A percentile compares a stretch with the other conserved stretches of the same genome.
Conservation (phyloP, 2,329 filamentous ascomycete genomes). For the Pseudocercospora fijiensis region DNA sequence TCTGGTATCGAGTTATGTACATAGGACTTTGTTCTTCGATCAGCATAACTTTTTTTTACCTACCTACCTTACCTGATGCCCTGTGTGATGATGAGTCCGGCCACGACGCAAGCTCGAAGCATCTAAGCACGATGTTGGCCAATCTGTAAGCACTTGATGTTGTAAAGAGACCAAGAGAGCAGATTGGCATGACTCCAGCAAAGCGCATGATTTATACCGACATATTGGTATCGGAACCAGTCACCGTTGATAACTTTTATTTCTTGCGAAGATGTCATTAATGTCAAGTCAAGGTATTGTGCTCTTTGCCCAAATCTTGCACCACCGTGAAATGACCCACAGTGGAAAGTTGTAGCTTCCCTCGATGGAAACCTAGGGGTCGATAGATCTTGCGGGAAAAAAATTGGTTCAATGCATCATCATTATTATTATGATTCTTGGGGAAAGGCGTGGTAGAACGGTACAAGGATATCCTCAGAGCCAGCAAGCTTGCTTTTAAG, state of each 20-base stretch:
- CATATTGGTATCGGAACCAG: constrained; percentile 43
- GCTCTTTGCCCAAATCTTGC: constrained; percentile 48
- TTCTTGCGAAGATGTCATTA: constrained; percentile 29
- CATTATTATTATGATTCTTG: background rate
- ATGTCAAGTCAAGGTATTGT: constrained; percentile 53
- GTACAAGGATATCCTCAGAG: too few relatives aligned
- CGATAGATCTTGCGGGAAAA: constrained; percentile 41
- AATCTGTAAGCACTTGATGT: constrained; percentile 61
- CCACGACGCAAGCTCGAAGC: constrained; percentile 45
- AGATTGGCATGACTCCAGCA: constrained; percentile 40
- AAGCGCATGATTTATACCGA: constrained; percentile 48
- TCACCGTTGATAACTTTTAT: constrained; percentile 38
- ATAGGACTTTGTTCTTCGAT: background rate
- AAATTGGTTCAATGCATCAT: background rate
- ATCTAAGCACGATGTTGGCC: constrained; percentile 65
- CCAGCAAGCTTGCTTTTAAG: too few relatives aligned
- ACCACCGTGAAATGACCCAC: constrained; percentile 38
- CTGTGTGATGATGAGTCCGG: constrained; percentile 2
- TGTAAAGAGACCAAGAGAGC: constrained; percentile 45
- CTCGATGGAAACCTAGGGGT: constrained; percentile 55
- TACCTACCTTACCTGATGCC: constrained; percentile 1
- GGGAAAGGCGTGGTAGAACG: constrained; percentile 1
- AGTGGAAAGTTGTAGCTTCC: constrained; percentile 58
- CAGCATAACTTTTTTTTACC: too few relatives aligned
- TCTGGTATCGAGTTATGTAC: background rate